These are phyloP conservation scores for Neoboletus brunneissimus DNA, from an alignment of 768 basidiomycete species.

Conservation along the genomic window DNA sequence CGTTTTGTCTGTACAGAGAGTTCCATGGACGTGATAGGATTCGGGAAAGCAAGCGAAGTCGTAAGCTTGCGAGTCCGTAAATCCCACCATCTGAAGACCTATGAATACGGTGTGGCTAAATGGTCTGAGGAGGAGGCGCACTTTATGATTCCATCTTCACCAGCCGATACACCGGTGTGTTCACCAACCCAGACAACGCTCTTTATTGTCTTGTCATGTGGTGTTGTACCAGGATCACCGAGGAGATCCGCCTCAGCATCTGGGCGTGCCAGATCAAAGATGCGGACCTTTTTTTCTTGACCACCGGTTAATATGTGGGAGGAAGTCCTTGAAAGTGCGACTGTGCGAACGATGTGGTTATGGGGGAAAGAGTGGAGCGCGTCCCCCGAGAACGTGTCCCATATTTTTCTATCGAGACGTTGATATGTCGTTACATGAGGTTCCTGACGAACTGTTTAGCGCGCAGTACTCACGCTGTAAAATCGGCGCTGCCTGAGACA, in stretches of 20 bases:
- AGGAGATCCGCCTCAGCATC: constrained; percentile 87
- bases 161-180: constrained; percentile 82
- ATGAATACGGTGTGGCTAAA: constrained; percentile 10
- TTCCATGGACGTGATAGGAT: constrained; percentile 93
- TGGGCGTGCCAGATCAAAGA: constrained; percentile 85
- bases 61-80: constrained; percentile 72
- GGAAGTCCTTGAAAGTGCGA: constrained; percentile 74
- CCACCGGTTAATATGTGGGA: constrained; percentile 84
- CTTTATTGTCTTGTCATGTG: constrained; percentile 89
- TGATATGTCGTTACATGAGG: constrained; percentile 3
- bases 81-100: constrained; percentile 87
- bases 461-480: constrained; percentile 75
- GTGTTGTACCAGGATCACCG: constrained; percentile 51
- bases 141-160: constrained; percentile 92
- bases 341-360: constrained; percentile 96
- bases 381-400: constrained; percentile 92
- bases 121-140: constrained; percentile 33
- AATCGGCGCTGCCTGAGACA: constrained; percentile 93
- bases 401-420: constrained; percentile 69
- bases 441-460: background rate
- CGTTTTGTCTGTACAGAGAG: constrained; percentile 77
- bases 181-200: constrained; percentile 94
- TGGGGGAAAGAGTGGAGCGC: constrained; percentile 94
- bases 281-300: constrained; percentile 94
- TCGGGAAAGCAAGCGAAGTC: constrained; percentile 67